phyloP scores from a whole-genome alignment of 1,284 basidiomycete species.

The Cutaneotrichosporon daszewskae region DNA sequence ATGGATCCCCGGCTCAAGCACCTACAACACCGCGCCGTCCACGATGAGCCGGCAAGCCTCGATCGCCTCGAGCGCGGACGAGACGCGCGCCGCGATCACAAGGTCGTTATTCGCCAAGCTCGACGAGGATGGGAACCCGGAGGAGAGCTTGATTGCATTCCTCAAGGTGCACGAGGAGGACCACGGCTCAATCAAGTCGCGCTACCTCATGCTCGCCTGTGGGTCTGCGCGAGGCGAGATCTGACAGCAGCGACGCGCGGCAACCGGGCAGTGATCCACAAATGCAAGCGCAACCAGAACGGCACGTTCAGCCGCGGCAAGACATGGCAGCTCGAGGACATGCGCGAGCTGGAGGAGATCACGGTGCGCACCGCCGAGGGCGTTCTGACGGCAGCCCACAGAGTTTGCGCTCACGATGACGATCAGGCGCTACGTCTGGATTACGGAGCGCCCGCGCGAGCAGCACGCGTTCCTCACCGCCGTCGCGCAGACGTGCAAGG shows the following conservation, averaged over 20 bases:
- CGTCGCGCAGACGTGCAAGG: slow-evolving; percentile 63
- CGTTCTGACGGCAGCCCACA: slow-evolving; percentile 51
- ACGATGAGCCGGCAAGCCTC: no score
- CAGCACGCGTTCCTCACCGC: slow-evolving; percentile 65
- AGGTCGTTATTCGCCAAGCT: slow-evolving; percentile 72
- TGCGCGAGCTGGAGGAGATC: slow-evolving; percentile 70
- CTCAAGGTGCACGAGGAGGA: slow-evolving; percentile 79
- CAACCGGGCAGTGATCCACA: slow-evolving; percentile 75
- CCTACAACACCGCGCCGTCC: no score
- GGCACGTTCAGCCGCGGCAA: slow-evolving; percentile 96
- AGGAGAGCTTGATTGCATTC: slow-evolving; percentile 76
- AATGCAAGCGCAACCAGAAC: slow-evolving; percentile 93
- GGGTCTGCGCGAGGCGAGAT: slow-evolving; percentile 45
- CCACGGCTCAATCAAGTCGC: slow-evolving; percentile 64
- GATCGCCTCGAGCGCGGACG: no score
- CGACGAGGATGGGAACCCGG: slow-evolving; percentile 55
- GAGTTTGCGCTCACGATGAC: slow-evolving; percentile 75
- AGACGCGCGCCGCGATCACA: slow-evolving; percentile 59
- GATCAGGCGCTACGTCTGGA: slow-evolving; percentile 74
- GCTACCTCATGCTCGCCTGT: slow-evolving; percentile 83
- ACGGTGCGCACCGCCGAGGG: slow-evolving; percentile 27
- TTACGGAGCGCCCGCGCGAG: slow-evolving; percentile 66
- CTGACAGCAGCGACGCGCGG: slow-evolving; percentile 56
- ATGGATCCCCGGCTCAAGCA: no score
- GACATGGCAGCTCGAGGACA: slow-evolving; percentile 82